Evolutionary conservation across 331 rosid species (phyloP), one percentile per base, ranked within the genome.

Genomic region (Prunus yedoensis): DNA sequence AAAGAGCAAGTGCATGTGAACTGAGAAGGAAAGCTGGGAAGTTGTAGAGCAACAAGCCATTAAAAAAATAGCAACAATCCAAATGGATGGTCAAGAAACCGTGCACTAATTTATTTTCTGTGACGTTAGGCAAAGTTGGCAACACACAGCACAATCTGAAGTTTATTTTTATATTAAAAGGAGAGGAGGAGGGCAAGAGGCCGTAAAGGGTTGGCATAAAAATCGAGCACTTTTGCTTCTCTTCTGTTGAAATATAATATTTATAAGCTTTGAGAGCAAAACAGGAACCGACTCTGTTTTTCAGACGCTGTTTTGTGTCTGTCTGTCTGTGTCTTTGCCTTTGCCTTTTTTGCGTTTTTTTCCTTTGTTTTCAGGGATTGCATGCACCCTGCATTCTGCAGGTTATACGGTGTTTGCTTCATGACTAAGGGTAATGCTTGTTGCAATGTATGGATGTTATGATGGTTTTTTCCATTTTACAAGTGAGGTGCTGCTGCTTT

Each of bases 41-140:
- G 78, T 30, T 23, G 73, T 50, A 38, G 70, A 28, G 79, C 66
- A 50, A 53, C 72, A 43, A 69, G 65, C 56, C 68, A 83, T 64
- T 71, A 61, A 71, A 68, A 85, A 47, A 21, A 5, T 23, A 66
- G 69, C 64, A 84, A 85, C 71, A 83, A 71, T 84, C 87, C 90
- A 87, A 85, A 83, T 74, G 66, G 66, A 62, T 74, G 86, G 88
- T 87, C 80, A 75, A 79, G 83, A 83, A 87, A 83, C 83, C 85
- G 78, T 66, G 88, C 82, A 78, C 84, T 89, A 43, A 87, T 85
- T 87, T 85, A 87, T 73, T 83, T 76, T 10, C 4, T 6, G 62
- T 87, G 91, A 87, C 87, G 87, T 68, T 77, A 74, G 79, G 68
- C 81, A 61, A 80, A 74, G 67, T 52, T 67, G 79, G 68, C 71